These are phyloP conservation scores for Geotrichum fermentans DNA, from an alignment of 1,139 yeast genomes.

Conservation along the genomic window DNA sequence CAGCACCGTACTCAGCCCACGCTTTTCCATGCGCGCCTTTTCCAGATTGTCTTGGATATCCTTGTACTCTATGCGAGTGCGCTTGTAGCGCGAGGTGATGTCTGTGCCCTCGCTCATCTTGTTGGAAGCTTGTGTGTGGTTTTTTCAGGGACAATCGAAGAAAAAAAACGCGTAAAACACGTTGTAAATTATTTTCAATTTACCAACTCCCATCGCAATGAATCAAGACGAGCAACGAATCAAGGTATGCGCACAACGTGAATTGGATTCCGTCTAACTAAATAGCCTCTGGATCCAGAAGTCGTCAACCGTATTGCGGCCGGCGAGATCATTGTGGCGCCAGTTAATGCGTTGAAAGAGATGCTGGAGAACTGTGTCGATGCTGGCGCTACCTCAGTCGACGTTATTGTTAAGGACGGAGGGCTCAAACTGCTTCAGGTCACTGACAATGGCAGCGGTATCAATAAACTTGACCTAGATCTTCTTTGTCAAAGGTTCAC, in stretches of 20 bases:
- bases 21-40: constrained; percentile 10
- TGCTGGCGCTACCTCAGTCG: constrained; percentile 62
- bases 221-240: constrained; percentile 8
- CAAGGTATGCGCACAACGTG: constrained; percentile 7
- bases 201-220: neutral
- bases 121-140: neutral
- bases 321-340: constrained; percentile 92
- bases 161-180: neutral
- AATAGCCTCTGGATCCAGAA: constrained; percentile 49
- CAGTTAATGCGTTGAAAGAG: constrained; percentile 79
- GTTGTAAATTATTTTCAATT: too few relatives aligned
- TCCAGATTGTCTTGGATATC: constrained; percentile 14
- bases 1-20: constrained; percentile 11
- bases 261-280: neutral
- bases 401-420: constrained; percentile 57
- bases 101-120: neutral
- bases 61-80: constrained; percentile 14
- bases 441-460: constrained; percentile 76
- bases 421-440: constrained; percentile 61
- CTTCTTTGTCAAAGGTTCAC: constrained; percentile 61
- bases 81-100: constrained; percentile 3
- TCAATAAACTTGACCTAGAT: constrained; percentile 51
- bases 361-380: constrained; percentile 77
- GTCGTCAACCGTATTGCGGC: constrained; percentile 94
- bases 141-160: neutral